A percentile compares a stretch with the other conserved stretches of the same genome.
Conservation (phyloP, 768 basidiomycete genomes). For the Boletus edulis region DNA sequence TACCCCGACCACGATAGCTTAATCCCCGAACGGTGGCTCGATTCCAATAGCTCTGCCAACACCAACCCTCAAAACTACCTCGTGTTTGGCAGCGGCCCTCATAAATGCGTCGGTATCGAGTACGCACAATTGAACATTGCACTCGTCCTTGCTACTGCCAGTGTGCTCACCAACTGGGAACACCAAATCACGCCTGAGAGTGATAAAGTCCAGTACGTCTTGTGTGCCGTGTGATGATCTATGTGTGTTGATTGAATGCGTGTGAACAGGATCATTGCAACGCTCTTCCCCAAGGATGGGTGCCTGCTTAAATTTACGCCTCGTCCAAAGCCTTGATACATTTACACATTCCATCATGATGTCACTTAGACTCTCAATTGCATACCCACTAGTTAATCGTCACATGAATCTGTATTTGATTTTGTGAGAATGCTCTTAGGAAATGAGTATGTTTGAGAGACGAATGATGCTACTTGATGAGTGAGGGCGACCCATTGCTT, state of each 20-base stretch:
- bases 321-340: slow-evolving; percentile 35
- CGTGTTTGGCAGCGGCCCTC: slow-evolving; percentile 92
- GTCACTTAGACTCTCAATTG: background rate
- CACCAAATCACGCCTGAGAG: slow-evolving; percentile 81
- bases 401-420: slow-evolving; percentile 14
- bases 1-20: slow-evolving; percentile 87
- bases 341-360: background rate
- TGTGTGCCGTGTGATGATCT: background rate
- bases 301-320: slow-evolving; percentile 78
- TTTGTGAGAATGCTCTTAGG: too few species aligned
- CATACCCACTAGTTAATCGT: slow-evolving; percentile 15
- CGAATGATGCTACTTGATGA: too few species aligned
- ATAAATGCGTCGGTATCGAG: slow-evolving; percentile 89
- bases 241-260: background rate
- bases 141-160: slow-evolving; percentile 80
- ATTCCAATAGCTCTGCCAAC: slow-evolving; percentile 73
- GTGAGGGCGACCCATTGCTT: too few species aligned
- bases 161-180: slow-evolving; percentile 78
- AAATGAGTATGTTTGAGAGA: too few species aligned
- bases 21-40: slow-evolving; percentile 90
- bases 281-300: slow-evolving; percentile 93
- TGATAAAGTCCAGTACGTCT: slow-evolving; percentile 75
- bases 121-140: slow-evolving; percentile 92
- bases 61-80: slow-evolving; percentile 92
- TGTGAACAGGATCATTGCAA: slow-evolving; percentile 79